Evolutionary conservation across 2,329 filamentous ascomycete genomes (phyloP).

Genomic region (Pseudogymnoascus sp.): DNA sequence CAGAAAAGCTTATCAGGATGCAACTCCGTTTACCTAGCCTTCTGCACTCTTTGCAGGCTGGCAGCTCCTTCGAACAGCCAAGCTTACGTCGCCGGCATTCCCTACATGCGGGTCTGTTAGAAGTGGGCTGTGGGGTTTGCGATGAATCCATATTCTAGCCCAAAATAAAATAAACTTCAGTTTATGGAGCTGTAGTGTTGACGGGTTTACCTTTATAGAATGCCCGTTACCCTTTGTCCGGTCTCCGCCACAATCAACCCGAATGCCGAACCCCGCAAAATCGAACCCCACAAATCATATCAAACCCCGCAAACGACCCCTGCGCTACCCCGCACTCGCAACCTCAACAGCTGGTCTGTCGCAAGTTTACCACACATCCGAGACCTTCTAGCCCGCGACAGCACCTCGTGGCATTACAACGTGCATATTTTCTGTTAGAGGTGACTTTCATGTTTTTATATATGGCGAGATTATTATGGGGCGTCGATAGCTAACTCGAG

Average conservation of each 20-base stretch:
- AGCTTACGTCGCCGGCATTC: conserved; percentile 31
- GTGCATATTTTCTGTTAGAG: neutral
- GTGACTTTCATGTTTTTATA: neutral
- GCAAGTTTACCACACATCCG: neutral
- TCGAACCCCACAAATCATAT: neutral
- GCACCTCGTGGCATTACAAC: neutral
- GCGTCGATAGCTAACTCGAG: neutral
- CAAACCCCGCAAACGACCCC: neutral
- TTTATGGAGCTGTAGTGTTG: neutral
- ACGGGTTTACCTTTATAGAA: conserved; percentile 4
- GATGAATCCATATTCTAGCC: neutral
- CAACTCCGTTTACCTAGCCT: conserved; percentile 21
- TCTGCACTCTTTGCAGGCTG: conserved; percentile 28
- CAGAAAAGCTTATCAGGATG: neutral
- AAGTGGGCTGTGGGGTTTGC: neutral
- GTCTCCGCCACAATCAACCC: neutral
- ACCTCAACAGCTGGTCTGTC: neutral
- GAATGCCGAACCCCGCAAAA: neutral
- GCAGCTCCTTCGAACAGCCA: conserved; percentile 30
- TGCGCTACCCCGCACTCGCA: neutral
- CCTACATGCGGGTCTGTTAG: conserved; percentile 25
- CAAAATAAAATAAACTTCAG: neutral
- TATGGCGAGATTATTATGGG: neutral
- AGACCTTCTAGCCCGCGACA: neutral
- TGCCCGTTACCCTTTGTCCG: neutral